A percentile compares a stretch with the other conserved stretches of the same genome.
Conservation (phyloP, 805 yeast species). For the Ogataea trehalophila region DNA sequence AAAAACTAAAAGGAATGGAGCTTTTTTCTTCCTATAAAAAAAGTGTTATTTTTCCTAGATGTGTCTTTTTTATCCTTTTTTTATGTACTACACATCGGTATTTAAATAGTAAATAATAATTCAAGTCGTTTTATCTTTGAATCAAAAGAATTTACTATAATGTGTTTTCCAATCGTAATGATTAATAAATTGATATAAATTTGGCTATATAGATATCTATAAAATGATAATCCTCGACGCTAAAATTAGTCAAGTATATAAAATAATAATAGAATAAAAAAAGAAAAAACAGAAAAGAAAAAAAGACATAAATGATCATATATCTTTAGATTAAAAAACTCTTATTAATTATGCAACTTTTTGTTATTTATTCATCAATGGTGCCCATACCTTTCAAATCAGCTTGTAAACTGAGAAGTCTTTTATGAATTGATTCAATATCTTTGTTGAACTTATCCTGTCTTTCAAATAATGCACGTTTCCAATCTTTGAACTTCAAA, state of each 20-base stretch:
- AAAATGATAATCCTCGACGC: neutral
- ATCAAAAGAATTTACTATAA: no score
- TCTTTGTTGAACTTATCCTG: constrained; percentile 55
- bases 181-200: neutral
- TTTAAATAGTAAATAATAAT: no score
- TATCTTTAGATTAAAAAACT: neutral
- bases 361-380: constrained; percentile 4
- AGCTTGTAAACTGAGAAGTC: constrained; percentile 34
- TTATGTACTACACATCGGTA: no score
- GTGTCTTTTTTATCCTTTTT: no score
- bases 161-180: neutral
- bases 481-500: constrained; percentile 57
- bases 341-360: neutral
- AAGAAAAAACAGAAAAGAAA: neutral
- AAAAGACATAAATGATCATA: neutral
- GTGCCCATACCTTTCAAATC: constrained; percentile 16
- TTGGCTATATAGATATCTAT: neutral
- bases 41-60: no score
- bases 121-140: no score
- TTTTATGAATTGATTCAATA: constrained; percentile 39
- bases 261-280: neutral
- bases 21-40: no score
- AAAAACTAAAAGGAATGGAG: no score
- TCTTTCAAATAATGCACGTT: constrained; percentile 45
- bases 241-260: neutral